These are phyloP conservation scores for Solanum bulbocastanum DNA, from an alignment of 257 asterid genomes.

Conservation along the genomic window DNA sequence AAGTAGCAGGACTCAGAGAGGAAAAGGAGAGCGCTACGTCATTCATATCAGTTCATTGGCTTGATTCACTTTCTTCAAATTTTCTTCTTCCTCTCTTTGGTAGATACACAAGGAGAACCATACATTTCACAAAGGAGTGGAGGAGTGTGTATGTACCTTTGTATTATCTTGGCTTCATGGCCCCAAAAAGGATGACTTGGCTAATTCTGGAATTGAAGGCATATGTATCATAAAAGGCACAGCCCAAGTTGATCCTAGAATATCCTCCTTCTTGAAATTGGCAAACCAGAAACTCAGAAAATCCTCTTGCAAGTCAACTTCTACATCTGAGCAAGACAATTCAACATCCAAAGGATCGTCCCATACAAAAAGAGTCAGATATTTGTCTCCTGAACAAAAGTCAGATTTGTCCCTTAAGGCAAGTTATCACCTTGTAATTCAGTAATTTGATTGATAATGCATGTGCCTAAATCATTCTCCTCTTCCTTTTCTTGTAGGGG, in stretches of 20 bases:
- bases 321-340: neutral
- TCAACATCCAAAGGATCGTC: neutral
- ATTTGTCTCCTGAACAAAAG: neutral
- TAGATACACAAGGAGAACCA: constrained; percentile 39
- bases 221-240: constrained; percentile 19
- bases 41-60: neutral
- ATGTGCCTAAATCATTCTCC: neutral
- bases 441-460: neutral
- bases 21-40: neutral
- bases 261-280: constrained; percentile 22
- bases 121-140: constrained; percentile 27
- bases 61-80: neutral
- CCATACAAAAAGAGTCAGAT: neutral
- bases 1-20: neutral
- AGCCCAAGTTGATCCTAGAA: constrained; percentile 22
- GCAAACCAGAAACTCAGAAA: constrained; percentile 27
- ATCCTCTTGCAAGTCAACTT: neutral
- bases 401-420: neutral
- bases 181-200: constrained; percentile 28
- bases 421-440: neutral
- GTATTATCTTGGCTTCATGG: constrained; percentile 47
- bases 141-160: constrained; percentile 51
- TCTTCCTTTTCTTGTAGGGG: constrained; percentile 1
- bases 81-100: neutral
- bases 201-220: constrained; percentile 16